These are phyloP conservation scores for Aspergillus ustus DNA, from an alignment of 2,329 filamentous ascomycete species.

Conservation along the genomic window DNA sequence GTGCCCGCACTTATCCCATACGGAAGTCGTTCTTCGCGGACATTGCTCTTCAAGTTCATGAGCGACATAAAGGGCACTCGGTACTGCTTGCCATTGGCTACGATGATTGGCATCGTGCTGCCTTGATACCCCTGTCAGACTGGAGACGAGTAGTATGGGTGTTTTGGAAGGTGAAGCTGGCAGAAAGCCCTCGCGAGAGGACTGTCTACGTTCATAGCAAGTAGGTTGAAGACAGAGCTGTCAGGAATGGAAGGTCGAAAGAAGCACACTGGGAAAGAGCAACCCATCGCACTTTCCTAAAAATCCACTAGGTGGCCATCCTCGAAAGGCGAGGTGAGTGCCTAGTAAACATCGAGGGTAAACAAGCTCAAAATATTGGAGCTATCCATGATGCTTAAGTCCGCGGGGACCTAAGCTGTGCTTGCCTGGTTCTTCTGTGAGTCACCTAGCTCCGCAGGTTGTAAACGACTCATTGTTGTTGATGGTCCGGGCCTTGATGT, in stretches of 20 bases:
- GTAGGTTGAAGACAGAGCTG: neutral
- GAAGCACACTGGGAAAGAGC: neutral
- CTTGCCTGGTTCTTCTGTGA: neutral
- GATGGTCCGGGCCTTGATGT: no score
- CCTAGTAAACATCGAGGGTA: neutral
- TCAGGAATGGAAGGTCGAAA: neutral
- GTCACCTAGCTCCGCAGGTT: neutral
- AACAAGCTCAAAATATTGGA: neutral
- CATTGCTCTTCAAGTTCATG: slow-evolving; percentile 12
- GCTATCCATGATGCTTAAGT: neutral
- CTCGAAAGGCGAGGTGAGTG: neutral
- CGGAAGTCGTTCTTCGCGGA: slow-evolving; percentile 6
- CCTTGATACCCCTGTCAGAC: neutral
- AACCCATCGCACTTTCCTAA: slow-evolving; percentile 6
- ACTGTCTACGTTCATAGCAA: neutral
- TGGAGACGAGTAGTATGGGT: neutral
- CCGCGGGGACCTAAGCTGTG: neutral
- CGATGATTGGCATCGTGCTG: slow-evolving; percentile 22
- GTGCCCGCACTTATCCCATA: neutral
- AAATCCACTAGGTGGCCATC: neutral
- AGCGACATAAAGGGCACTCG: slow-evolving; percentile 18
- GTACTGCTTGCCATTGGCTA: slow-evolving; percentile 19
- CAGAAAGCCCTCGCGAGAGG: neutral
- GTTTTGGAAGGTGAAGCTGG: neutral
- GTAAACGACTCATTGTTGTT: neutral